Base-by-base conservation (phyloP, 2,329 filamentous ascomycete genomes). In the Helicocarpus griseus region DNA sequence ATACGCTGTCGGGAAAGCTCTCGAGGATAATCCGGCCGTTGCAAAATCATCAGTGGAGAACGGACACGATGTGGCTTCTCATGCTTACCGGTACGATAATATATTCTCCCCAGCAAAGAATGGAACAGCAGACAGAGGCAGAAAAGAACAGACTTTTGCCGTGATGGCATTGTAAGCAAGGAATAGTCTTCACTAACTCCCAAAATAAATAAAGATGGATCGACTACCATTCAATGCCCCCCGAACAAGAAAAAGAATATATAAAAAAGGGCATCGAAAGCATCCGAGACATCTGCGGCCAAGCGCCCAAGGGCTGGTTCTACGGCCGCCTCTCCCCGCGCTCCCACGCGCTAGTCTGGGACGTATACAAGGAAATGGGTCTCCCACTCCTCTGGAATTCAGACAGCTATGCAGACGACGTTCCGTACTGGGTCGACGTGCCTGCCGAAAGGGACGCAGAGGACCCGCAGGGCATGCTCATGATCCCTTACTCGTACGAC, bases 401-500 rank as follows among this genome's bases (percentile, higher is more conserved):
- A 17, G 77, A 80, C 55, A 70, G 69, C 0, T 80, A 78, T 53
- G 74, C 75, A 4, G 77, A 79, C 52, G 77, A 79, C 49, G 63
- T 79, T 2, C 76, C 77, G 0, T 79, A 78, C 61, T 79, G 75
- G 77, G 67, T 73, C 3, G 76, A 79, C 56, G 62, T 79, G 1
- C 75, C 75, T 0, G 63, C 68, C n/a, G 77, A 79, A 61, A 64
- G 68, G 5, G 62, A 68, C 8, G 64, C 17, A 3, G 38, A 41
- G 11, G 19, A 41, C 3, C 38, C 38, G 19, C 11, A 77, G 54
- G 76, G 77, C n/a, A 69, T 74, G 53, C 62, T 80, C 2, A 78
- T 79, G 72, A 63, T 79, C 14, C 76, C 75, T 4, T 79, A 79
- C 60, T 69, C 65, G 38, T 79, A 78, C 56, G 77, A 79, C 60